Base-by-base conservation (phyloP, 371 early-diverging fungal genomes). In the Aphelidium insulamus region DNA sequence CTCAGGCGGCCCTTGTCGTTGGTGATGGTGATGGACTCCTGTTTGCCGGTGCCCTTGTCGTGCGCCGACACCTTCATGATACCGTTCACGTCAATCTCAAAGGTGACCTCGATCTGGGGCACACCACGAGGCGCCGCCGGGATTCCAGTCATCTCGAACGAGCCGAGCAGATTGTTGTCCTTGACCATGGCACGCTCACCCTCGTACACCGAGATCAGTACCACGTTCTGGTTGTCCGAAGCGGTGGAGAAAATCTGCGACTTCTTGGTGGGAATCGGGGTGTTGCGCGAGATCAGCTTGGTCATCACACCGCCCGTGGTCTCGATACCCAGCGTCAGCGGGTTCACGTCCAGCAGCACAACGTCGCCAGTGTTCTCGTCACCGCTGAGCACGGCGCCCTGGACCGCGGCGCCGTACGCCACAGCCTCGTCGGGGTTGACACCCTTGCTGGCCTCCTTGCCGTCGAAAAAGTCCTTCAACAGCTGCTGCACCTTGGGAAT, bases 401-500 rank as follows among this genome's bases (percentile, higher is more conserved):
- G 94, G 50, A 91, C 84, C 36, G 94, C 94, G 37, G 98, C 98
- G 56, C 98, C 98, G 50, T 87, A 92, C 40, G 97, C 97, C 42
- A 95, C 92, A 39, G 91, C 88, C 55, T 90, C 91, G 56, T 94
- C 95, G 44, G 95, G 95, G 75, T 92, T 86, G 71, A 92, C 85
- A 49, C 80, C 77, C 64, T 82, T 80, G 77, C 80, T 79, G 47
- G 85, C 80, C 55, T 91, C 81, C 70, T 87, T 90, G 51, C 87
- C 95, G 58, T 88, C 80, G 67, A 98, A 98, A 63, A 67, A 85
- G 57, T 95, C 95, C 17, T 77, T 72, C 43, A 99, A 74, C 44
- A 97, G 71, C 62, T 87, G 75, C 60, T 88, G 91, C 54, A 99
- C 82, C 77, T 88, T 94, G 68, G 98, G 98, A 59, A 99, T 98